Conservation (phyloP, 179 eudicot species). For the Sideroxylon spinosum region DNA sequence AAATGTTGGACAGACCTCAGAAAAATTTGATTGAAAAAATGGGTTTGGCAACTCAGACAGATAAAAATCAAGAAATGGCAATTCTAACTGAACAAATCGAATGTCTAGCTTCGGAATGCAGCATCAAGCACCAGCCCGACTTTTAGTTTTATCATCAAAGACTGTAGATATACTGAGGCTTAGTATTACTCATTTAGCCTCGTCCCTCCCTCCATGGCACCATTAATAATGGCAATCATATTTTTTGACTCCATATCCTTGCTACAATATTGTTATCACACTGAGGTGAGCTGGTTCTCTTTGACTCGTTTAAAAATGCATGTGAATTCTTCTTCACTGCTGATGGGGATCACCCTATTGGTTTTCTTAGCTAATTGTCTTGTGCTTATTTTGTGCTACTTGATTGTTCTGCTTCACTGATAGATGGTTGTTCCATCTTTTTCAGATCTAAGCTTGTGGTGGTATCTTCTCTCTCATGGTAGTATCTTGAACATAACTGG, state of each 20-base stretch:
- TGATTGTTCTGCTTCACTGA: neutral
- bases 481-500: neutral
- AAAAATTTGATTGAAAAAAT: no score
- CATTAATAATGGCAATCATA: neutral
- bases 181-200: no score
- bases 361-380: neutral
- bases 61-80: constrained; percentile 23
- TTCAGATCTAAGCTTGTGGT: neutral
- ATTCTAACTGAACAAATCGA: constrained; percentile 35
- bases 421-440: neutral
- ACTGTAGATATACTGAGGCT: no score
- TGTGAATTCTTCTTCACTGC: neutral
- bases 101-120: constrained; percentile 25
- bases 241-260: neutral
- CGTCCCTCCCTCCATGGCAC: neutral
- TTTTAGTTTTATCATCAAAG: no score
- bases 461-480: neutral
- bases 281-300: neutral
- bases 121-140: neutral
- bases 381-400: neutral
- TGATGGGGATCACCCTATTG: neutral
- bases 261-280: neutral
- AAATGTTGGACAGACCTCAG: constrained; percentile 6
- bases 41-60: neutral
- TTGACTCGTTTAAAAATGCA: neutral